Percentiles rank a stretch among this genome's conserved stretches.
These are phyloP conservation scores for Avena sativa DNA, from an alignment of 176 grass and related monocot genomes.

Conservation along the genomic window DNA sequence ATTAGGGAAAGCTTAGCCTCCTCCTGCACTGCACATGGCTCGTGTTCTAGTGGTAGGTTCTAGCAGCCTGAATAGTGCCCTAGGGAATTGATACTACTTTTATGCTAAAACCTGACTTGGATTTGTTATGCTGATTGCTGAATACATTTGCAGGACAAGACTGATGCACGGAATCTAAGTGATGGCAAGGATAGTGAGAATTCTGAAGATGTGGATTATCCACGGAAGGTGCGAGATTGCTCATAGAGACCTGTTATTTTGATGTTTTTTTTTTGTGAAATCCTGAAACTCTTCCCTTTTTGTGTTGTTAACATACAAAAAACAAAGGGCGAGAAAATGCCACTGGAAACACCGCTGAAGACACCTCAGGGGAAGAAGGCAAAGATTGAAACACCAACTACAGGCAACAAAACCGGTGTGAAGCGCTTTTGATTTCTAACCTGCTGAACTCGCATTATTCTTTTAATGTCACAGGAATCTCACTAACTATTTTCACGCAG, in stretches of 20 bases:
- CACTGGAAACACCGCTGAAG: conserved; percentile 54
- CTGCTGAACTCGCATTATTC: neutral
- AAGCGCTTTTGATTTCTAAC: neutral
- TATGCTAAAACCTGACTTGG: conserved; percentile 17
- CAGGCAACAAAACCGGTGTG: conserved; percentile 49
- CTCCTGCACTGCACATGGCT: conserved; percentile 58
- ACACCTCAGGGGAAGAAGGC: conserved; percentile 78
- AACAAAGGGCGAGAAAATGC: conserved; percentile 44
- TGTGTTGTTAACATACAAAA: conserved; percentile 38
- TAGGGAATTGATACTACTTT: neutral
- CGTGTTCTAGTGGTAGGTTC: conserved; percentile 38
- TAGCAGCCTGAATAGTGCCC: neutral
- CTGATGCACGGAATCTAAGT: conserved; percentile 29
- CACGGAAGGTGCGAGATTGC: conserved; percentile 48
- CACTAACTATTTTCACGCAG: conserved; percentile 33
- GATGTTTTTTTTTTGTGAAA: neutral
- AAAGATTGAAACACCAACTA: conserved; percentile 55
- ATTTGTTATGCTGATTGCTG: conserved; percentile 29
- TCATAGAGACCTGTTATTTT: conserved; percentile 6
- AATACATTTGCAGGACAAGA: conserved; percentile 29
- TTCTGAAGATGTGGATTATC: conserved; percentile 53
- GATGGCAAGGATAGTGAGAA: conserved; percentile 50
- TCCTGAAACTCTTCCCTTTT: neutral
- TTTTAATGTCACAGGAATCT: conserved; percentile 1
- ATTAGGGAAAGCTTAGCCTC: conserved; percentile 49